Conservation (phyloP, 2,329 filamentous ascomycete genomes). For the Talaromyces sp. region DNA sequence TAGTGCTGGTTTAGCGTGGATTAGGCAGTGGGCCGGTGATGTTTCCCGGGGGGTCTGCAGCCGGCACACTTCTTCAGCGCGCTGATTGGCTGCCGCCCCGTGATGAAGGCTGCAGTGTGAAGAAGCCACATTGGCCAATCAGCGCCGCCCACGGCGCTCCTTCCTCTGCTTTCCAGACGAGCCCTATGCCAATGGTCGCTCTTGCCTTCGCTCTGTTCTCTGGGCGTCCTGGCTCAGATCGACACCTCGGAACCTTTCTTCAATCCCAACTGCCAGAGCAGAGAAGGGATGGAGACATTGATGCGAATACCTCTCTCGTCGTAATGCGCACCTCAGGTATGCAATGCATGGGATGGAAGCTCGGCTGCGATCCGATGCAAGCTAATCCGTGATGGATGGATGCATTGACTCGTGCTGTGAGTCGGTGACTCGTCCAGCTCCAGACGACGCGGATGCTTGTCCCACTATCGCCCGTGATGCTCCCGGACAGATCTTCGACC, state of each 20-base stretch:
- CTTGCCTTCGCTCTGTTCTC: background rate
- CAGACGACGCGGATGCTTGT: background rate
- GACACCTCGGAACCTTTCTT: background rate
- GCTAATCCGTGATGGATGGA: background rate
- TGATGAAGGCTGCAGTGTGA: slow-evolving; percentile 20
- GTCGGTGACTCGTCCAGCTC: background rate
- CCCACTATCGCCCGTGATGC: slow-evolving; percentile 14
- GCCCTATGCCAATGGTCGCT: slow-evolving; percentile 8
- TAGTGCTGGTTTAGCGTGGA: slow-evolving; percentile 7
- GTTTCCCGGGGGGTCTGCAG: slow-evolving; percentile 17
- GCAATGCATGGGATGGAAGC: background rate
- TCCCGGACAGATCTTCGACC: slow-evolving; percentile 18
- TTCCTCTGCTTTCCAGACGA: background rate
- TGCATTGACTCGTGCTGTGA: background rate
- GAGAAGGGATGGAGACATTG: background rate
- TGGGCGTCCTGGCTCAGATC: background rate
- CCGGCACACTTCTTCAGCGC: slow-evolving; percentile 19
- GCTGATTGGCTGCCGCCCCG: slow-evolving; percentile 7
- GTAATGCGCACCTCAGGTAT: background rate
- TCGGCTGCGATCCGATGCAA: slow-evolving; percentile 22
- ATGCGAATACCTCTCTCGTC: background rate
- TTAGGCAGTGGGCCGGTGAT: slow-evolving; percentile 15
- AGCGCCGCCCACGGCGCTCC: slow-evolving; percentile 8
- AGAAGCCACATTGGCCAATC: slow-evolving; percentile 17
- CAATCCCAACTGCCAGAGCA: background rate